Evolutionary conservation across 2,329 filamentous ascomycete species (phyloP), one percentile per base, ranked within the genome.

Genomic region (Neurospora crassa): DNA sequence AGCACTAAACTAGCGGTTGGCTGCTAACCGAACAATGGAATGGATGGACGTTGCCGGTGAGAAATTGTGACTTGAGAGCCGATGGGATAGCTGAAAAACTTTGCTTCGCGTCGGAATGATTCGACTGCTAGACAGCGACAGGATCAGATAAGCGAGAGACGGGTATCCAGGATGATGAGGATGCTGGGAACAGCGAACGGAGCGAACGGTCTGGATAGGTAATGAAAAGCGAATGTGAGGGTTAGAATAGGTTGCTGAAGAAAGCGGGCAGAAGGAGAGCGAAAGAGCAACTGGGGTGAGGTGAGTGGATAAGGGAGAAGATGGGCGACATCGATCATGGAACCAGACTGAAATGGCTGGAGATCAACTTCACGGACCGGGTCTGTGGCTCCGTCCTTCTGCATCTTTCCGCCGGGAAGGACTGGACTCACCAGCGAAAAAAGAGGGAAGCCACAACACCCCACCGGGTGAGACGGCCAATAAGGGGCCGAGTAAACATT

Each of bases 381-480:
- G 67, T 14, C 67, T 68, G 34, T 76, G 75, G 76, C 73, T 75
- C 71, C 73, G 34, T 8, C 34, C 34, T 37, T 75, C 69, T 73
- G 67, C 69, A 47, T 67, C 67, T 71, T 71, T 63, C 53, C 29
- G 29, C 53, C 16, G 37, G 29, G 29, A 63, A 34, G 29, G 29
- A 18, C 34, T 37, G 47, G 53, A 63, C 24, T 63, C 53, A 34
- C 53, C 53, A 63, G 53, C 24, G 29, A 63, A 63, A 63, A 63
- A 16, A 63, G 53, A 37, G 29, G 18, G 53, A 63, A 34, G 53
- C 53, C 53, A 34, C 53, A 63, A 24, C 53, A 18, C 24, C 34
- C 34, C 53, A 63, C 53, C 53, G 53, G 53, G 53, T 63, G 16
- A 63, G 53, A 34, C 29, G 53, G 29, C 53, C 53, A 63, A 63